A percentile compares a stretch with the other conserved stretches of the same genome.
Evolutionary conservation across 169 alveolate genomes (phyloP).

Genomic region (Cryptosporidium sp.): DNA sequence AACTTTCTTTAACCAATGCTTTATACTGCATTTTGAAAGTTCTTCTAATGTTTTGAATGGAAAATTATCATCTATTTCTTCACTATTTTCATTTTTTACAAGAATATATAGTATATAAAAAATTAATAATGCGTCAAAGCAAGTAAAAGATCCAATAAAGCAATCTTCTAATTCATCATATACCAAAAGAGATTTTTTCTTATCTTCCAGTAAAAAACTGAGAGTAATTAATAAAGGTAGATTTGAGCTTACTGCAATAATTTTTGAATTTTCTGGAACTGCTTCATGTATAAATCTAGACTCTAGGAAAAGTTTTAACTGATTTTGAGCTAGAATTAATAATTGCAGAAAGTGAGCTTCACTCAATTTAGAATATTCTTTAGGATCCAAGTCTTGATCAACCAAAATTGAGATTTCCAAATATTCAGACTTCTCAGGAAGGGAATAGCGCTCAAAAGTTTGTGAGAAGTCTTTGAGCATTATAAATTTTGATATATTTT

Average conservation of each 20-base stretch:
- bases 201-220: constrained; percentile 54
- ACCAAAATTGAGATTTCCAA: constrained; percentile 8
- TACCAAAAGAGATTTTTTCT: constrained; percentile 45
- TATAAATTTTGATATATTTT: constrained; percentile 2
- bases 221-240: constrained; percentile 36
- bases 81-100: constrained; percentile 9
- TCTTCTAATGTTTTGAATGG: constrained; percentile 57
- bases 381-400: constrained; percentile 12
- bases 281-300: constrained; percentile 35
- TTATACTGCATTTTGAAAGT: constrained; percentile 30
- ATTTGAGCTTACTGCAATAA: constrained; percentile 54
- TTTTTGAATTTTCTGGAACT: constrained; percentile 58
- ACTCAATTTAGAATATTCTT: not conserved
- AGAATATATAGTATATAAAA: constrained; percentile 33
- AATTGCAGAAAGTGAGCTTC: constrained; percentile 6
- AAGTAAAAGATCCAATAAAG: constrained; percentile 41
- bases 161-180: constrained; percentile 41
- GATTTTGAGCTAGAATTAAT: not conserved
- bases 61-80: not conserved
- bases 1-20: constrained; percentile 33
- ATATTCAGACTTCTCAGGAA: constrained; percentile 22
- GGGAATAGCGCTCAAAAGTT: constrained; percentile 34
- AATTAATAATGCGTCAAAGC: constrained; percentile 40
- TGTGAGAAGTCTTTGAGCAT: constrained; percentile 26
- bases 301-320: not conserved